Percentiles rank a stretch among this genome's conserved stretches.
Evolutionary conservation across 129 eudicot genomes (phyloP).

Genomic region (Tanacetum coccineum): DNA sequence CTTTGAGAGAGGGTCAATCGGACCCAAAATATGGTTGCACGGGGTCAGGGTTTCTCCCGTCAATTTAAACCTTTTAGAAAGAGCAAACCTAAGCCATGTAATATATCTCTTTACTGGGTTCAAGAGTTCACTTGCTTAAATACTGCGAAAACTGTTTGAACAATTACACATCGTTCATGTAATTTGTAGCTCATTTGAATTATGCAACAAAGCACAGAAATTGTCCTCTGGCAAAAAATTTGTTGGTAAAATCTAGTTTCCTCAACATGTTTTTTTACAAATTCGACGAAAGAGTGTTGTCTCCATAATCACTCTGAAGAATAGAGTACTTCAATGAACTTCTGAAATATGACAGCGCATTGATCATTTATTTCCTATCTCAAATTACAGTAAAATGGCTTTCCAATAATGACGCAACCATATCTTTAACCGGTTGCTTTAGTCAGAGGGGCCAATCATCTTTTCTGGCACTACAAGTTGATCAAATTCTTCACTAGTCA

Average conservation of each 20-base stretch:
- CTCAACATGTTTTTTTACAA: slow-evolving; percentile 19
- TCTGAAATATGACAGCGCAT: slow-evolving; percentile 1
- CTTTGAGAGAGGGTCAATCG: too few relatives aligned
- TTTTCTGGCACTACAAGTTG: slow-evolving; percentile 83
- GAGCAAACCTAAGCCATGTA: too few relatives aligned
- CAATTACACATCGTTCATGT: not conserved
- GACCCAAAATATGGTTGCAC: too few relatives aligned
- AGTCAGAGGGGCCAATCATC: slow-evolving; percentile 87
- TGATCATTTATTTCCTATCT: slow-evolving; percentile 22
- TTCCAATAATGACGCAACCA: slow-evolving; percentile 12
- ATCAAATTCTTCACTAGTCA: slow-evolving; percentile 81
- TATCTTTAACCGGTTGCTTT: not conserved
- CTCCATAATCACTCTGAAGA: slow-evolving; percentile 2
- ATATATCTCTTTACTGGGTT: too few relatives aligned
- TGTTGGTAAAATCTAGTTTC: slow-evolving; percentile 13
- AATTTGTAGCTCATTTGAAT: not conserved
- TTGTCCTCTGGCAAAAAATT: not conserved
- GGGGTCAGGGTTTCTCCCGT: too few relatives aligned
- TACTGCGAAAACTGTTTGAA: not conserved
- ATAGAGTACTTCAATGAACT: slow-evolving; percentile 16
- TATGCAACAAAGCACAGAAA: not conserved
- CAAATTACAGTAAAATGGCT: slow-evolving; percentile 17
- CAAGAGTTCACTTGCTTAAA: too few relatives aligned
- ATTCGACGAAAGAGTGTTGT: not conserved
- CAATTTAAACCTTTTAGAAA: too few relatives aligned